A percentile compares a stretch with the other conserved stretches of the same genome.
These are phyloP conservation scores for Cenchrus americanus DNA, from an alignment of 176 grass and related monocot genomes.

Conservation along the genomic window DNA sequence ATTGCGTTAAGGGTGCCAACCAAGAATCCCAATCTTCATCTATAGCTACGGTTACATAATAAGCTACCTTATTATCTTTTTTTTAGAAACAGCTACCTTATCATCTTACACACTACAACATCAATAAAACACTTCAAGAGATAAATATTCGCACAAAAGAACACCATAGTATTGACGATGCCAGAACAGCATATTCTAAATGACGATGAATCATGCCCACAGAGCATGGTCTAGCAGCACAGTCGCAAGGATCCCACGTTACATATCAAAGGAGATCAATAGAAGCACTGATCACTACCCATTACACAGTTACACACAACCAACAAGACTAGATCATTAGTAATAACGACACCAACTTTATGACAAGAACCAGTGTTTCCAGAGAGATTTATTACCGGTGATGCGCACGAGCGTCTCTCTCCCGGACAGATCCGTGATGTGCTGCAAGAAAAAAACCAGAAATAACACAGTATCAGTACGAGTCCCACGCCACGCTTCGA, in stretches of 20 bases:
- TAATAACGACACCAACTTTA: neutral
- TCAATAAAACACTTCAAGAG: neutral
- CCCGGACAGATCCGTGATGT: constrained; percentile 90
- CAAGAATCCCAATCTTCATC: neutral
- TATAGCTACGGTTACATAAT: too few relatives aligned
- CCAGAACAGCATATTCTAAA: neutral
- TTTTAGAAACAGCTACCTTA: neutral
- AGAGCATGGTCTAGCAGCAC: neutral
- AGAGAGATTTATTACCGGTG: constrained; percentile 51
- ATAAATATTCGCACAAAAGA: neutral
- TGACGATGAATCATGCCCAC: neutral
- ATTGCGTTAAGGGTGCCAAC: too few relatives aligned
- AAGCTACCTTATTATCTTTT: neutral
- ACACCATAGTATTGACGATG: neutral
- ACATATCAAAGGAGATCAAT: neutral
- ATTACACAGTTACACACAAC: neutral
- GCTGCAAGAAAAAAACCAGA: constrained; percentile 54
- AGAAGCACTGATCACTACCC: neutral
- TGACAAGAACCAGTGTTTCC: neutral
- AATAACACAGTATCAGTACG: neutral
- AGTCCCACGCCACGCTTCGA: neutral
- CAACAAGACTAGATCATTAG: neutral
- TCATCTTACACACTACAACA: neutral
- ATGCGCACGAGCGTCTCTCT: constrained; percentile 92
- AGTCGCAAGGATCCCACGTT: too few relatives aligned